Evolutionary conservation across 2,329 filamentous ascomycete species (phyloP), one percentile per base, ranked within the genome.

Genomic region (Penicillium nordicum): DNA sequence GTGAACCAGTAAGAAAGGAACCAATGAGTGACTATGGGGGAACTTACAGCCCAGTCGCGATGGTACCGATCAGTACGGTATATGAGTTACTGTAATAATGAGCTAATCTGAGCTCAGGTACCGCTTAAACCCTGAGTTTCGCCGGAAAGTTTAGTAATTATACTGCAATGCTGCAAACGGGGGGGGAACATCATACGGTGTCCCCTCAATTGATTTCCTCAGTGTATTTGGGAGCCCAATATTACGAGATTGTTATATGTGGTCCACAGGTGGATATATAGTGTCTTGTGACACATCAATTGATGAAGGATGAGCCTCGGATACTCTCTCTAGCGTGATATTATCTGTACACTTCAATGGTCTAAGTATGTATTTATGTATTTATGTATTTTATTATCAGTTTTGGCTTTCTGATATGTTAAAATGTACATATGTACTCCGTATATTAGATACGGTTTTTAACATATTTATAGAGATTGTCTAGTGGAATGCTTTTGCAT

Each of bases 21-120:
- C 62, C 54, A 55, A 32, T 40, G 5, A 56, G 60, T 55, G 60
- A 64, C 62, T 43, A 23, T 38, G 16, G 9, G n/a, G 37, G 21
- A 11, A 45, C 44, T 23, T 32, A 3, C 23, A 12, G 32, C 18
- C 49, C 50, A 46, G 54, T 16, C 29, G 29, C 32, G 32, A 41
- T 55, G 50, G 43, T 60, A 57, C 50, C 54, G 41, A 50, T 34
- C 44, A 30, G 54, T 55, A 61, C 53, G 41, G 57, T 55, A 54
- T 44, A 34, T 4, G 11, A 52, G 12, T 43, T 55, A 55, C 40
- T 23, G 60, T 61, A 57, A 53, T 9, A 50, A 55, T 55, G 52
- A 50, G 45, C 30, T 55, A 55, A 55, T 50, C 46, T 6, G 30
- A 55, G 46, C 46, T 55, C 52, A 55, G 52, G 52, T 50, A 52